Evolutionary conservation across 2,329 filamentous ascomycete genomes (phyloP), one percentile per base, ranked within the genome.

Genomic region (Plenodomus biglobosus): DNA sequence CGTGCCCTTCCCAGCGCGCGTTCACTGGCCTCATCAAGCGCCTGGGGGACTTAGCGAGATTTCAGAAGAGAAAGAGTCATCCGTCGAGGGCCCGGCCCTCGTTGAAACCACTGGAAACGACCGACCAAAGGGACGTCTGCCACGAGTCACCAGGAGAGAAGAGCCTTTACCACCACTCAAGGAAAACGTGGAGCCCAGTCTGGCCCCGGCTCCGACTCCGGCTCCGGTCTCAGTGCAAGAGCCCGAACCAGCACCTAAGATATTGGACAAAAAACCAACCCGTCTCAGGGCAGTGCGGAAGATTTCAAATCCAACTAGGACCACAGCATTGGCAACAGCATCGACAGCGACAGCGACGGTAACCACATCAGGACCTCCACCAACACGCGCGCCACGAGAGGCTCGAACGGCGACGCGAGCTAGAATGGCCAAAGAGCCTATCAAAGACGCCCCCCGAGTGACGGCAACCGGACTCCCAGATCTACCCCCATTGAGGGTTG

Each of bases 91-190:
- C 3, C 62, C 64, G 30, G 66, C 69, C 3, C 62, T 79, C 38
- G 65, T 71, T 30, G 76, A 78, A 46, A 76, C 77, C 1, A 73
- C 73, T 8, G 73, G 73, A n/a, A 79, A 79, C 45, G 75, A 73
- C 42, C 63, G 66, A 5, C 43, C 52, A 43, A 69, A 61, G 38
- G 67, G 57, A 43, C 65, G 62, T 20, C 44, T 60, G 24, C 51
- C 59, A 17, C 62, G 60, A 38, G 54, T 48, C 16, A 44, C 51
- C 21, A 62, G 56, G 43, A 62, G 49, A 39, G 62, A 65, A 46
- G 60, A 64, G 36, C 50, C 57, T 10, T 44, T 62, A 45, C 63
- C 65, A 35, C 54, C 62, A 10, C 48, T 68, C 21, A 72, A 73
- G 49, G 72, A 74, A 36, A 74, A 74, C 32, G 49, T 59, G 10